Conservation (phyloP, 1,284 basidiomycete genomes). For the Sporisorium sorghi region DNA sequence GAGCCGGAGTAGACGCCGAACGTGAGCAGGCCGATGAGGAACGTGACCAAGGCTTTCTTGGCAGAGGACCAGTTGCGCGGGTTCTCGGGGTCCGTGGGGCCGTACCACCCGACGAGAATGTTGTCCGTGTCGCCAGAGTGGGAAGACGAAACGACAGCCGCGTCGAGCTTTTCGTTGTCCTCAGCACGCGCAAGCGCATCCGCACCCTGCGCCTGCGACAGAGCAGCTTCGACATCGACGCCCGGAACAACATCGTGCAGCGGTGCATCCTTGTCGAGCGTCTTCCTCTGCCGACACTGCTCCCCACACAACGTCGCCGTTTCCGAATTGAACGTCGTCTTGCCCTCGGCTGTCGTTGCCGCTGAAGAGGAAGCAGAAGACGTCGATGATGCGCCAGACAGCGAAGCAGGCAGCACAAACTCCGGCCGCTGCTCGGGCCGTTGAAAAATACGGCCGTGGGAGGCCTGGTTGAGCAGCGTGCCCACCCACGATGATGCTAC, state of each 20-base stretch:
- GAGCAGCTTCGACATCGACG: slow-evolving; percentile 12
- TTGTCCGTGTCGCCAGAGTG: neutral
- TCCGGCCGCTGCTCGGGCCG: slow-evolving; percentile 23
- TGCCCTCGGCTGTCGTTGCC: neutral
- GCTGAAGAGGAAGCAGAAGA: neutral
- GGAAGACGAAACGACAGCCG: neutral
- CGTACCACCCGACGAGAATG: slow-evolving; percentile 70
- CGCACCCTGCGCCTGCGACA: slow-evolving; percentile 10
- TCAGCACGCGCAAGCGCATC: slow-evolving; percentile 3
- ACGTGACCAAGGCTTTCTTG: slow-evolving; percentile 47
- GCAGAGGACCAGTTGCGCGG: slow-evolving; percentile 46
- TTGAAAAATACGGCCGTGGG: slow-evolving; percentile 23
- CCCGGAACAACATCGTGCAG: neutral
- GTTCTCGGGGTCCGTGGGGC: slow-evolving; percentile 47
- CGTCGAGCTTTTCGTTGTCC: neutral
- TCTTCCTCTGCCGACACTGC: neutral
- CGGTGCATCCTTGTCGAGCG: neutral
- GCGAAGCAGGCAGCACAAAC: slow-evolving; percentile 20
- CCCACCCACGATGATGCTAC: slow-evolving; percentile 36
- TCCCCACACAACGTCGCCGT: slow-evolving; percentile 2
- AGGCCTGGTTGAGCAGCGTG: slow-evolving; percentile 36
- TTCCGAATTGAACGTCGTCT: slow-evolving; percentile 10
- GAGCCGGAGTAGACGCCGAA: slow-evolving; percentile 54
- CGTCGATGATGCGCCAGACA: neutral
- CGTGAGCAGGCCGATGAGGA: slow-evolving; percentile 30